A percentile compares a stretch with the other conserved stretches of the same genome.
phyloP scores from a whole-genome alignment of 2,329 filamentous ascomycete genomes.

The Apiospora hydei region DNA sequence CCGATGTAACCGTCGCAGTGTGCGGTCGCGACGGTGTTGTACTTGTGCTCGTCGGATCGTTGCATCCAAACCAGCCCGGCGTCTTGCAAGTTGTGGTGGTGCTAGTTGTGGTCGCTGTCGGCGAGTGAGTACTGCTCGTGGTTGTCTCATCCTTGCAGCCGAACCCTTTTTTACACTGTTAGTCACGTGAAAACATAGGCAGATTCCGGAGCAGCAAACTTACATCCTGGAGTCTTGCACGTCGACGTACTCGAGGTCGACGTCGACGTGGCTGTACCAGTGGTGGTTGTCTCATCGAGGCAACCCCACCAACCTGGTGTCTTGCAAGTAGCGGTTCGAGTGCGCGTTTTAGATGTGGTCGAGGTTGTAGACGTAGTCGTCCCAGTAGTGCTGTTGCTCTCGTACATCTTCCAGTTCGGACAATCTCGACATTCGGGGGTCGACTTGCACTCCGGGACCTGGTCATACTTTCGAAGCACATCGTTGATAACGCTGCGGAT shows the following conservation, averaged over 20 bases:
- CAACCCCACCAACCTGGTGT: conserved; percentile 88
- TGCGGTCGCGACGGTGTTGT: conserved; percentile 40
- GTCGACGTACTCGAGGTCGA: conserved; percentile 56
- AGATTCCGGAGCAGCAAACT: background rate
- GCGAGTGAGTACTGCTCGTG: conserved; percentile 37
- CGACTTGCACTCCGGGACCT: conserved; percentile 76
- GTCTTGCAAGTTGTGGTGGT: conserved; percentile 43
- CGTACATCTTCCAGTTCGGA: conserved; percentile 91
- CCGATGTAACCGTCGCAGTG: conserved; percentile 42
- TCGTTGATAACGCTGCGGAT: conserved; percentile 89
- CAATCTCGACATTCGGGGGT: conserved; percentile 89
- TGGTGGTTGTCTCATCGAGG: conserved; percentile 68
- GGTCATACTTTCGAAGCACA: conserved; percentile 83
- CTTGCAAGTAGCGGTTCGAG: conserved; percentile 84
- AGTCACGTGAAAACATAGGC: background rate
- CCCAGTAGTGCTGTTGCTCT: conserved; percentile 87
- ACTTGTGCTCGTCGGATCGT: conserved; percentile 54
- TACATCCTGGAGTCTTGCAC: conserved; percentile 67
- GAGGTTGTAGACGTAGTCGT: conserved; percentile 66
- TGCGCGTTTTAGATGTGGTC: conserved; percentile 67
- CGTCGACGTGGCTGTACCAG: conserved; percentile 50
- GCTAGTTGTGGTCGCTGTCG: conserved; percentile 43
- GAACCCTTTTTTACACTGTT: conserved; percentile 49
- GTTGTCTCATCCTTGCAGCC: conserved; percentile 65
- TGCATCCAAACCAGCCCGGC: conserved; percentile 52